Evolutionary conservation across 768 basidiomycete genomes (phyloP), one percentile per base, ranked within the genome.

Genomic region (Glaciozyma martinii): DNA sequence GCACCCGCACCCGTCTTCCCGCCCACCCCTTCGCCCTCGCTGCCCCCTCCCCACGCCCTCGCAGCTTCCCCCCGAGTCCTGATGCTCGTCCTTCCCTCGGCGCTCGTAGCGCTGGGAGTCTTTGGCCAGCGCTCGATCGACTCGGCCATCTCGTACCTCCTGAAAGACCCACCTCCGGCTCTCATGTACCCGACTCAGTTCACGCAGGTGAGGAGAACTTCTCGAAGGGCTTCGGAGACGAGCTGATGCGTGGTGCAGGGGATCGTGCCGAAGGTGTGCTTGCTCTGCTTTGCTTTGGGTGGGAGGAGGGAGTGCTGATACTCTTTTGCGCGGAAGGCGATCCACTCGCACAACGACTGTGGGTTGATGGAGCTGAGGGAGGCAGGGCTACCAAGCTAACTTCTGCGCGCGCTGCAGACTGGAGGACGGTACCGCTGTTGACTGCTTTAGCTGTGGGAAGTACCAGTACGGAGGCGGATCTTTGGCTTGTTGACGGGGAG

Each of bases 341-440:
- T 54, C 15, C 53, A 54, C 21, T 54, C 53, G 16, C 53, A 54
- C 27, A 54, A 54, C 15, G 53, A 54, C 53, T 54, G 53, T 54
- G 29, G 9, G 53, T 21, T 1, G 9, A 10, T 10, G 19, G 21
- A 25, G 46, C 3, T 23, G 7, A 1, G 10, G 8, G 3, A 47
- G 46, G 7, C 46, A 7, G 46, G 16, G 46, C 19, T 47, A 19
- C 19, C n/a, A 25, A 47, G 46, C 46, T 47, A 12, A 47, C 21
- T 8, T 21, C 19, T 25, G 46, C 9, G 9, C n/a, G 46, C 21
- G 19, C 46, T 40, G 30, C 53, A 54, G 53, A 54, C 53, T 32
- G 27, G 53, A 27, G 53, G 29, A 32, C n/a, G 29, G 53, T 54
- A 12, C 53, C 53, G 53, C 53, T 54, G 29, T 32, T 54, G 16